Evolutionary conservation across 768 basidiomycete genomes (phyloP).

Genomic region (Termitomyces sp.): DNA sequence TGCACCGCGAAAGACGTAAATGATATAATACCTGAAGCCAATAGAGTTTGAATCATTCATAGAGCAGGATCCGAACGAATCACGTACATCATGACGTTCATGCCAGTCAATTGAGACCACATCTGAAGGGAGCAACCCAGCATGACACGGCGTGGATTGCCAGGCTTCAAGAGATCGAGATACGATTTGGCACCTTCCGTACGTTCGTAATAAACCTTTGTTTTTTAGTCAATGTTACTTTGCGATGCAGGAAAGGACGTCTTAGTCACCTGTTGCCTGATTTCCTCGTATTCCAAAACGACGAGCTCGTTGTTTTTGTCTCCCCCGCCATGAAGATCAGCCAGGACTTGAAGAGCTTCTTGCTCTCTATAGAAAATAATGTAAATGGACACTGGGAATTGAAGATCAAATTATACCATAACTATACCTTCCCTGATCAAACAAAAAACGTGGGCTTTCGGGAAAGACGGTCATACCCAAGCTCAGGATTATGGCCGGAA

Average conservation of each 20-base stretch:
- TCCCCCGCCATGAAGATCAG: slow-evolving; percentile 68
- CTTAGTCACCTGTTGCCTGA: slow-evolving; percentile 40
- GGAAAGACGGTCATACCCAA: slow-evolving; percentile 65
- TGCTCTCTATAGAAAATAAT: slow-evolving; percentile 28
- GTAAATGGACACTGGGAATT: background rate
- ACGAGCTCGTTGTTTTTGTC: slow-evolving; percentile 56
- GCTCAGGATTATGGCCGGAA: slow-evolving; percentile 67
- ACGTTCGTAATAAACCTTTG: slow-evolving; percentile 48
- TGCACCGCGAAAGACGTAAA: slow-evolving; percentile 74
- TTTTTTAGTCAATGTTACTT: background rate
- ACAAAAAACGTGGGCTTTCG: slow-evolving; percentile 66
- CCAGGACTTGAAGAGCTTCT: slow-evolving; percentile 66
- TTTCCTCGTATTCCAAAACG: slow-evolving; percentile 64
- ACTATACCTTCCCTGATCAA: slow-evolving; percentile 51
- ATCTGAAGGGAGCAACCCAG: slow-evolving; percentile 70
- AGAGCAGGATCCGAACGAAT: background rate
- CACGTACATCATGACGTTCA: slow-evolving; percentile 77
- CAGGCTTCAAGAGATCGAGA: slow-evolving; percentile 57
- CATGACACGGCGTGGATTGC: slow-evolving; percentile 63
- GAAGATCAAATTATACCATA: background rate
- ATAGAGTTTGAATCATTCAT: background rate
- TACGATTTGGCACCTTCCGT: slow-evolving; percentile 69
- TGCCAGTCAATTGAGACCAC: slow-evolving; percentile 74
- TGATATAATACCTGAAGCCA: slow-evolving; percentile 44
- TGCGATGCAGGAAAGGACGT: background rate